Percentiles rank a stretch among this genome's conserved stretches.
Conservation (phyloP, 225 moss, liverwort and hornwort species). For the Bryum argenteum region DNA sequence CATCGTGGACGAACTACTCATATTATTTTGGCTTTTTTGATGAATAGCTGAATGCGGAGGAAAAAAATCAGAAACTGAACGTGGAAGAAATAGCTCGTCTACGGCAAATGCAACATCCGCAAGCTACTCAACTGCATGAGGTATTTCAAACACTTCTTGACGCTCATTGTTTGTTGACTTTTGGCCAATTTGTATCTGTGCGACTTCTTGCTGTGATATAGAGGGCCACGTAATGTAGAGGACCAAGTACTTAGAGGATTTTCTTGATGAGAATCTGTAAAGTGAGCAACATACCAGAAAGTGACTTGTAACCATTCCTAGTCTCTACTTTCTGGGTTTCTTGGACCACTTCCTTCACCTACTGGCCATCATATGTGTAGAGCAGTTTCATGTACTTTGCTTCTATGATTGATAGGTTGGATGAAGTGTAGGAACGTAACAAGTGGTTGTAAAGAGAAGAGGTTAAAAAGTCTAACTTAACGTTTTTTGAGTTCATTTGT, state of each 20-base stretch:
- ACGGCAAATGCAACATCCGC: no score
- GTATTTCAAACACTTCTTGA: not conserved
- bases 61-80: not conserved
- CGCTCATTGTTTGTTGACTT: not conserved
- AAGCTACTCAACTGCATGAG: not conserved
- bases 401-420: not conserved
- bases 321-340: not conserved
- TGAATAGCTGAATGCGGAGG: not conserved
- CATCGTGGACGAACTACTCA: no score
- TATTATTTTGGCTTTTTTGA: no score
- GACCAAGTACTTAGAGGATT: no score
- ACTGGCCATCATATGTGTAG: not conserved
- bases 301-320: not conserved
- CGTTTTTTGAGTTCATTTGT: no score
- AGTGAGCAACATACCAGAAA: not conserved
- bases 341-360: not conserved
- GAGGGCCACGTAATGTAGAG: no score
- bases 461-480: no score
- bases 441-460: not conserved
- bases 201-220: not conserved
- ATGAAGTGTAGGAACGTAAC: not conserved
- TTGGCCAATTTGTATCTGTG: not conserved
- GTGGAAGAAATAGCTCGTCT: no score
- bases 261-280: no score
- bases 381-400: not conserved